Conservation (phyloP, 768 basidiomycete genomes). For the Tephrocybe sp. region DNA sequence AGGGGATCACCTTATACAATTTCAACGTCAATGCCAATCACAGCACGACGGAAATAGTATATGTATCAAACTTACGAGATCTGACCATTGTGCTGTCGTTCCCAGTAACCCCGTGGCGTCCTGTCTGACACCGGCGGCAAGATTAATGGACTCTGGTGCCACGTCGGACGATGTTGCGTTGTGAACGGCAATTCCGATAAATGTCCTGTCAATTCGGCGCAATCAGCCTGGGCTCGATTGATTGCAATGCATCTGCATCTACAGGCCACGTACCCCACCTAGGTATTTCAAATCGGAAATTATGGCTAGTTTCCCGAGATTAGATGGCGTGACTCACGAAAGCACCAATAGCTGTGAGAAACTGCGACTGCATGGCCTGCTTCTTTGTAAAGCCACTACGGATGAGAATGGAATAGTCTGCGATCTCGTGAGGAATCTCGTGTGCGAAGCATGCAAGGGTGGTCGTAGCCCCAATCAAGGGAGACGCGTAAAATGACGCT, state of each 20-base stretch:
- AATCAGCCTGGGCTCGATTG: neutral
- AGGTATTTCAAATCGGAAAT: slow-evolving; percentile 12
- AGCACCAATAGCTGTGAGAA: slow-evolving; percentile 87
- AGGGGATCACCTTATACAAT: slow-evolving; percentile 73
- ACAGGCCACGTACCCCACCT: slow-evolving; percentile 38
- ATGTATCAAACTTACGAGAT: slow-evolving; percentile 67
- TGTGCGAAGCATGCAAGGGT: slow-evolving; percentile 95
- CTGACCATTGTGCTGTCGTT: slow-evolving; percentile 74
- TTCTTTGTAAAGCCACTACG: slow-evolving; percentile 87
- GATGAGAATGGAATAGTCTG: slow-evolving; percentile 93
- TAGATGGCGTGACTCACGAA: slow-evolving; percentile 59
- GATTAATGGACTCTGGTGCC: slow-evolving; percentile 44
- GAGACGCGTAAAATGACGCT: slow-evolving; percentile 96
- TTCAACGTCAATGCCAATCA: slow-evolving; percentile 5
- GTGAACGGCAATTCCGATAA: slow-evolving; percentile 86
- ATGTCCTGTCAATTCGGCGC: slow-evolving; percentile 51
- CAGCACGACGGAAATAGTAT: slow-evolving; percentile 3
- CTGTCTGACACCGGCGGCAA: slow-evolving; percentile 76
- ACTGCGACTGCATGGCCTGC: slow-evolving; percentile 93
- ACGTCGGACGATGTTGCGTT: slow-evolving; percentile 58
- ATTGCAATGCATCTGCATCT: neutral
- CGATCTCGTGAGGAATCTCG: slow-evolving; percentile 95
- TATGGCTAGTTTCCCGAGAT: slow-evolving; percentile 13
- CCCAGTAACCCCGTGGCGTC: slow-evolving; percentile 77
- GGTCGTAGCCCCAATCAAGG: slow-evolving; percentile 89